Evolutionary conservation across 2,329 filamentous ascomycete genomes (phyloP), one percentile per base, ranked within the genome.

Genomic region (Neopestalotiopsis sp.): DNA sequence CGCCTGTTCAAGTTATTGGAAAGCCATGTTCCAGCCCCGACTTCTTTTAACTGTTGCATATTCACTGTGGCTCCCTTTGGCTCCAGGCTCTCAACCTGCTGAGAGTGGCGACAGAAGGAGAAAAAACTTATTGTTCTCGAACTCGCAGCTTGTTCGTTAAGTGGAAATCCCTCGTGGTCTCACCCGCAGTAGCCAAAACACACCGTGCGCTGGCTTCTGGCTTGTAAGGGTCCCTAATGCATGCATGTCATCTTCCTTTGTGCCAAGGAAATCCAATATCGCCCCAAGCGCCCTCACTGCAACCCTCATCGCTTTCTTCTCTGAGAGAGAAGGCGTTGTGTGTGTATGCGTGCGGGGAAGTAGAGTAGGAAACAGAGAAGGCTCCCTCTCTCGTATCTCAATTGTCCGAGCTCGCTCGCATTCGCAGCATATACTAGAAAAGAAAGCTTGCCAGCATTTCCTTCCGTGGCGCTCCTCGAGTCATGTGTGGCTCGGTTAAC

Each of bases 141-240:
- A 7, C 45, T 52, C 45, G 17, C 45, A 52, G 20, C 17, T 49
- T n/a, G 42, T 52, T 52, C 45, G 45, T 52, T 7, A 52, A 20
- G 20, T n/a, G 45, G 14, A 17, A 52, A 52, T 52, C 45, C 45
- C 20, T 52, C 45, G 17, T n/a, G 45, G 45, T 52, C 45, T 52
- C 45, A 52, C 45, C 45, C n/a, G 45, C 45, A 52, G 45, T 52
- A 52, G 45, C 45, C 45, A 52, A 52, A 52, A 52, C 45, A 52
- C 45, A 52, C 45, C 45, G 45, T 52, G 45, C 45, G 45, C 45
- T 28, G 24, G 24, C 24, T 28, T 28, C 24, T 28, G 24, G 24
- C 24, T 28, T 28, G 24, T 28, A 38, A 20, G 45, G 45, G 45
- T 52, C 17, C 45, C 45, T 52, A 52, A 52, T 52, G 45, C 45